Percentiles rank a stretch among this genome's conserved stretches.
Evolutionary conservation across 768 basidiomycete species (phyloP).

Genomic region (Suillus variegatus): DNA sequence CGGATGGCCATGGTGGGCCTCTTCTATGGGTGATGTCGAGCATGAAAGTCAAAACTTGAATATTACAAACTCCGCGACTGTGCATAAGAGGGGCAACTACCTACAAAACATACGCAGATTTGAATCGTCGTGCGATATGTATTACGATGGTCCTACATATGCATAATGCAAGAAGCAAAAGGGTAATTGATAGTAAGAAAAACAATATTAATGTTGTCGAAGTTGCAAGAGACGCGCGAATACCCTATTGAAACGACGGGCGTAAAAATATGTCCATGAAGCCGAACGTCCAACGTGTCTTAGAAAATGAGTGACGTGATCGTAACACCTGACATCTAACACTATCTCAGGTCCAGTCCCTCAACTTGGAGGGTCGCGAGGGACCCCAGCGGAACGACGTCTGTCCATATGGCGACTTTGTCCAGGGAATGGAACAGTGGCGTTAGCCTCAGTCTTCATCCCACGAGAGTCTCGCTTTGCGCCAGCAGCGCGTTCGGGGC

Average conservation of each 20-base stretch:
- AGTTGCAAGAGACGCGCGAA: not conserved
- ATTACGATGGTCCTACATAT: constrained; percentile 23
- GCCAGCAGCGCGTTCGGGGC: constrained; percentile 21
- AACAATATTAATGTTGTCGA: constrained; percentile 18
- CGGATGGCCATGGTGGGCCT: constrained; percentile 26
- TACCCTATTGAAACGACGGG: constrained; percentile 12
- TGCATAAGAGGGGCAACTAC: constrained; percentile 5
- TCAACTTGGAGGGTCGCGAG: constrained; percentile 45
- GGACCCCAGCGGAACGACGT: constrained; percentile 32
- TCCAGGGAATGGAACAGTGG: constrained; percentile 37
- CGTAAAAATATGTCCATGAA: constrained; percentile 20
- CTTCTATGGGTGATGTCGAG: not conserved
- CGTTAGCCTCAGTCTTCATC: constrained; percentile 3
- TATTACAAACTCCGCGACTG: constrained; percentile 16
- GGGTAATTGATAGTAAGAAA: constrained; percentile 3
- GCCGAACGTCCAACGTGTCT: constrained; percentile 15
- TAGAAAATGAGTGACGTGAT: constrained; percentile 11
- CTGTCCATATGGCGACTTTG: constrained; percentile 26
- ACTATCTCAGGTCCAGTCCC: not conserved
- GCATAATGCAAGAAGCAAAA: constrained; percentile 9
- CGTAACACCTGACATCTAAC: not conserved
- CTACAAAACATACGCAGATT: constrained; percentile 10
- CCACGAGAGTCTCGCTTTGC: constrained; percentile 27
- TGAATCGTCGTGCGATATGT: constrained; percentile 12
- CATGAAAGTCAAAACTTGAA: not conserved